Conservation (phyloP, 768 basidiomycete species). For the Phanerochaete sordida region DNA sequence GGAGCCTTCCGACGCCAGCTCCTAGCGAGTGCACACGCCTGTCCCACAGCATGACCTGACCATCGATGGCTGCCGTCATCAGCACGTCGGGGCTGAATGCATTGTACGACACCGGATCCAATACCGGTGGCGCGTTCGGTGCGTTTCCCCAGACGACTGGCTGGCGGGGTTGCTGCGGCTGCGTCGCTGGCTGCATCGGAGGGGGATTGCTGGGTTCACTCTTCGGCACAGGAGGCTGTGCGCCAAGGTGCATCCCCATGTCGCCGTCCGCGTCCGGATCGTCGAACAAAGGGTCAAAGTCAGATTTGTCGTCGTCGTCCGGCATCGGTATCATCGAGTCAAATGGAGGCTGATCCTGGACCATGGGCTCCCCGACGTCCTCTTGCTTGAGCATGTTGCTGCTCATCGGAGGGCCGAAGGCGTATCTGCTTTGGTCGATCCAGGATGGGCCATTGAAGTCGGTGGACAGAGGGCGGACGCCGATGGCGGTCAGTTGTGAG, state of each 20-base stretch:
- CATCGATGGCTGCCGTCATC: constrained; percentile 88
- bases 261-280: constrained; percentile 62
- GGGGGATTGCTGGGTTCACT: background rate
- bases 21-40: constrained; percentile 63
- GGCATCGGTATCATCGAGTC: background rate
- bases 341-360: background rate
- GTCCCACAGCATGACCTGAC: constrained; percentile 92
- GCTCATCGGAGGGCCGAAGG: constrained; percentile 5
- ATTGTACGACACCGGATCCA: constrained; percentile 57
- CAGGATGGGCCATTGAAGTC: constrained; percentile 23
- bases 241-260: constrained; percentile 24
- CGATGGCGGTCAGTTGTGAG: constrained; percentile 79
- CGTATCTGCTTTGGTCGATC: constrained; percentile 3
- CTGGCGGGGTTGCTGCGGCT: constrained; percentile 8
- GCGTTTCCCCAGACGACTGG: constrained; percentile 32
- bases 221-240: background rate
- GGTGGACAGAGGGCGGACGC: constrained; percentile 62
- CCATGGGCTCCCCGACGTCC: background rate
- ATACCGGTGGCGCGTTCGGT: constrained; percentile 72
- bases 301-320: constrained; percentile 66
- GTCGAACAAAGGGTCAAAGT: constrained; percentile 89
- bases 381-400: constrained; percentile 7
- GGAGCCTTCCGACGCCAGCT: constrained; percentile 76
- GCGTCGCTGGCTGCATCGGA: background rate
- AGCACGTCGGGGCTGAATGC: constrained; percentile 78